Evolutionary conservation across 192 early-diverging fungal species (phyloP).

Genomic region (Gorgonomyces haynaldii): DNA sequence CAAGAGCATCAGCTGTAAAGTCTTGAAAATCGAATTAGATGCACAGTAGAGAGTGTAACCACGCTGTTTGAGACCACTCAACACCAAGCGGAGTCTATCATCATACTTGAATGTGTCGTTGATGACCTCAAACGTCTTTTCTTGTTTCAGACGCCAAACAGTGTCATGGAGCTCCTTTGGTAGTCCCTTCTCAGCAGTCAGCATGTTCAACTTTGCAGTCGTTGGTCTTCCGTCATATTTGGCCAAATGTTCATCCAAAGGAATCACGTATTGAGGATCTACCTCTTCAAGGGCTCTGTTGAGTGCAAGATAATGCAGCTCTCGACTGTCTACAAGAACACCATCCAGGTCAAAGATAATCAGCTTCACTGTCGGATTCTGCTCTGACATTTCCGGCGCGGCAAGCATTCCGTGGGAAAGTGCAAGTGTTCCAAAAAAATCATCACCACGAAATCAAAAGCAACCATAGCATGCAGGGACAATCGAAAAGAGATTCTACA

Average conservation of each 20-base stretch:
- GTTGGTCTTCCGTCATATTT: constrained; percentile 8
- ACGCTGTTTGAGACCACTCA: not conserved
- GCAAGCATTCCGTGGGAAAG: too few species aligned
- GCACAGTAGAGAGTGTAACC: constrained; percentile 6
- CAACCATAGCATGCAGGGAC: too few species aligned
- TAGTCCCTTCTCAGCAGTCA: constrained; percentile 3
- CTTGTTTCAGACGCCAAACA: constrained; percentile 8
- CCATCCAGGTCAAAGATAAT: constrained; percentile 9
- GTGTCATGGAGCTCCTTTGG: not conserved
- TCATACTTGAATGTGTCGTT: constrained; percentile 1
- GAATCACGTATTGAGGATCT: constrained; percentile 4
- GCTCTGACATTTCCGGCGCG: too few species aligned
- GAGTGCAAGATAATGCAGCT: constrained; percentile 6
- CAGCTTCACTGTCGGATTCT: too few species aligned
- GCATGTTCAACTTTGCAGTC: constrained; percentile 4
- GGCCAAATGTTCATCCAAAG: constrained; percentile 1
- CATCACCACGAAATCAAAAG: too few species aligned
- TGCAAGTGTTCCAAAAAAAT: too few species aligned
- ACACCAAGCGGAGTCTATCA: not conserved
- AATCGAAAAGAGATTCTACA: too few species aligned
- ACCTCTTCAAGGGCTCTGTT: constrained; percentile 2
- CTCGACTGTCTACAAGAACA: not conserved
- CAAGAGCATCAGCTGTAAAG: constrained; percentile 6
- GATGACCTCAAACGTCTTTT: constrained; percentile 11
- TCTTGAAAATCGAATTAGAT: constrained; percentile 9